Evolutionary conservation across 148 eudicot genomes (phyloP).

Genomic region (Vaccinium macrocarpon): DNA sequence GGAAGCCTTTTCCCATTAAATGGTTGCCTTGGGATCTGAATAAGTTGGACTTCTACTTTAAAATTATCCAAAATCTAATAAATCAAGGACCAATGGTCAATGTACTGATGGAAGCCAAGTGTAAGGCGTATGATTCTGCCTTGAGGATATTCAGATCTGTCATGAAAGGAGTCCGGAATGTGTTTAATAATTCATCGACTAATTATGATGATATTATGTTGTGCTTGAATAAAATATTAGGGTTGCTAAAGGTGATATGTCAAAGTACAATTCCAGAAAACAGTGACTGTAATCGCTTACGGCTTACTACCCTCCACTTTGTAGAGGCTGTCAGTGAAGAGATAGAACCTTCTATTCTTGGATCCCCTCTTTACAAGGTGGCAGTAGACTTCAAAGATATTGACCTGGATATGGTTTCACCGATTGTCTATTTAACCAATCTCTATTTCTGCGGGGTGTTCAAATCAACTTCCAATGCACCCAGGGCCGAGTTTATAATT

Average conservation of each 20-base stretch:
- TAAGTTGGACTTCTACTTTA: conserved; percentile 54
- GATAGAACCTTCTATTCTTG: conserved; percentile 57
- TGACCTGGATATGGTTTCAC: conserved; percentile 52
- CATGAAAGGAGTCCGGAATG: conserved; percentile 50
- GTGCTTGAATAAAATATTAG: conserved; percentile 45
- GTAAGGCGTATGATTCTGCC: conserved; percentile 37
- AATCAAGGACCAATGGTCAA: conserved; percentile 32
- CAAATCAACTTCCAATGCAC: conserved; percentile 28
- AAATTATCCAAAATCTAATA: conserved; percentile 39
- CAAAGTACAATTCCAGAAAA: conserved; percentile 37
- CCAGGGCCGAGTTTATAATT: conserved; percentile 22
- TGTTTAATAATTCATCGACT: conserved; percentile 35
- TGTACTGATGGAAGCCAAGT: conserved; percentile 32
- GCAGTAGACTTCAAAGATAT: conserved; percentile 41
- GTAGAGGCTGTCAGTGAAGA: conserved; percentile 48
- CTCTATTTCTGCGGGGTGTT: conserved; percentile 39
- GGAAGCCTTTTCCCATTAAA: conserved; percentile 46
- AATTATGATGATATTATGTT: conserved; percentile 47
- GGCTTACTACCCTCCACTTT: conserved; percentile 36
- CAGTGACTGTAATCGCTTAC: conserved; percentile 23
- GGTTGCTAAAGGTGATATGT: conserved; percentile 39
- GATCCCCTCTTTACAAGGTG: conserved; percentile 72
- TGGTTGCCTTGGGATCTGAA: conserved; percentile 63
- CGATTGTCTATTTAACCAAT: conserved; percentile 46
- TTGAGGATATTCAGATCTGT: conserved; percentile 49